Evolutionary conservation across 768 basidiomycete species (phyloP), one percentile per base, ranked within the genome.

Genomic region (Tephrocybe sp.): DNA sequence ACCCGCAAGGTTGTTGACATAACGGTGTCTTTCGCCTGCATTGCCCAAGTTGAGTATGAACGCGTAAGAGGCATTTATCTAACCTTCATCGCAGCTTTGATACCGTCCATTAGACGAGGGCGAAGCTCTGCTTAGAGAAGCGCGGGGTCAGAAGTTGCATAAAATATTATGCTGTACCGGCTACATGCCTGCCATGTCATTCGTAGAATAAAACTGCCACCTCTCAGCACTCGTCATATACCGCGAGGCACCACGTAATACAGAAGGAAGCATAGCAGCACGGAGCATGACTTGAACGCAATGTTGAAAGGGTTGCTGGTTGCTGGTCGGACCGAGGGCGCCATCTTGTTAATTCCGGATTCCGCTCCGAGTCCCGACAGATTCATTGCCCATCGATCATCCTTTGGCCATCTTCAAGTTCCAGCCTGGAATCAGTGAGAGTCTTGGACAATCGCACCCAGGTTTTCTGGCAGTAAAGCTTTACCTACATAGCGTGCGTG

Each of bases 81-180:
- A 32, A 85, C 86, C 79, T 85, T 89, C 83, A 90, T 81, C 8
- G 87, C 81, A 21, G 65, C 58, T 60, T 89, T 90, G 20, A 88
- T 75, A 47, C 79, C 79, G 36, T 64, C 60, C 46, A 75, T 65
- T 26, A 90, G 70, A 45, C 68, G 73, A 34, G 75, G 59, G 20
- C 86, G 80, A 50, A 86, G 64, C 51, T 81, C 86, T 83, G 51
- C 1, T n/a, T n/a, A 14, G 50, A 41, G 23, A 17, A 32, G 10
- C 7, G 26, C 7, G 11, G 15, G 23, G 15, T 34, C 15, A 50
- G 33, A 11, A 50, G 25, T 12, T 4, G 30, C 2, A 4, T 2
- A 50, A 34, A 38, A 42, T 15, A 15, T 4, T 8, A 4, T 9
- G 12, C 17, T 20, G 37, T 12, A 23, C 28, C 32, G 3, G 25